Percentiles rank a stretch among this genome's conserved stretches.
phyloP scores from a whole-genome alignment of 164 flowering plant genomes.

The Buxus sempervirens region DNA sequence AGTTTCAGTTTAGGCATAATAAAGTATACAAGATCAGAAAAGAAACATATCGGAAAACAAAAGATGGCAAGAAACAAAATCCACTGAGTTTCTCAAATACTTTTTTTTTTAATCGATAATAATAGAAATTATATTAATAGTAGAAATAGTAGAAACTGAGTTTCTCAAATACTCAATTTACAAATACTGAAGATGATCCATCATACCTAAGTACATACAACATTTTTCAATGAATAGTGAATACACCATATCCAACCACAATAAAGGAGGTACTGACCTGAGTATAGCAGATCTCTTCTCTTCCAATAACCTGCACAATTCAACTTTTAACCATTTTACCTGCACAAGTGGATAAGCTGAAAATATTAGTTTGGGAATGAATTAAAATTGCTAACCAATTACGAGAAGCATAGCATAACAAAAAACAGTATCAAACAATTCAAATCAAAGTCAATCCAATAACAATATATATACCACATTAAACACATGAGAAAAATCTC shows the following conservation, averaged over 20 bases:
- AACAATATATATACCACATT: too few species aligned
- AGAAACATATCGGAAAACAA: too few species aligned
- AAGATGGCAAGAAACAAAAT: too few species aligned
- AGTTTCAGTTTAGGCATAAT: too few species aligned
- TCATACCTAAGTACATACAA: not conserved
- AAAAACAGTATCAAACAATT: not conserved
- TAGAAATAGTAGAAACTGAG: too few species aligned
- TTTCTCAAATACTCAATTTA: too few species aligned
- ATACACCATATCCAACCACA: not conserved
- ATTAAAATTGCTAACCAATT: not conserved
- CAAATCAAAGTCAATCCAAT: not conserved
- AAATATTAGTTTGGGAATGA: not conserved
- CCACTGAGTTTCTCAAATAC: too few species aligned
- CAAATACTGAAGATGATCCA: too few species aligned
- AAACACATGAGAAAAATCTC: too few species aligned
- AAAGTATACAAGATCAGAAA: too few species aligned
- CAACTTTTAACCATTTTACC: conserved; percentile 88
- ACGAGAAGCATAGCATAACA: not conserved
- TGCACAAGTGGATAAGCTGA: conserved; percentile 33
- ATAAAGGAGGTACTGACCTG: conserved; percentile 45
- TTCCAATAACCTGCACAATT: conserved; percentile 78
- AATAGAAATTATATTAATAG: too few species aligned
- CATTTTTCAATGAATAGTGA: not conserved
- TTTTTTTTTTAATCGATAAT: too few species aligned
- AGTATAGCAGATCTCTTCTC: conserved; percentile 79